Percentiles rank a stretch among this genome's conserved stretches.
Conservation (phyloP, 2,329 filamentous ascomycete genomes). For the Fusarium nematophilum region DNA sequence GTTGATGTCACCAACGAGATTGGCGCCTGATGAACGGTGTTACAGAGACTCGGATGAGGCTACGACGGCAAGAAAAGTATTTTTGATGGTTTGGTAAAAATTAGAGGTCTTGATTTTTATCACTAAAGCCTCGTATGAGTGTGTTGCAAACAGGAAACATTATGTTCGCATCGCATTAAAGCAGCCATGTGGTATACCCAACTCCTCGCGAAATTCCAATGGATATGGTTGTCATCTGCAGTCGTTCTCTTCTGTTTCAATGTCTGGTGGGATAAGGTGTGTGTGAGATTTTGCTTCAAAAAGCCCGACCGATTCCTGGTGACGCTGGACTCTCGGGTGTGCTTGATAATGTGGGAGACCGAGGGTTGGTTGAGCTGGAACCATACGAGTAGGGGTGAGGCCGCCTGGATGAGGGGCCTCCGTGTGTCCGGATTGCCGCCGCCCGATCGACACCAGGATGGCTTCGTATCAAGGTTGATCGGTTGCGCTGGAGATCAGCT, state of each 20-base stretch:
- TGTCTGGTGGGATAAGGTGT: neutral
- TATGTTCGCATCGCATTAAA: too few species aligned
- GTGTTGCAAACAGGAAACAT: neutral
- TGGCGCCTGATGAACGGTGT: slow-evolving; percentile 36
- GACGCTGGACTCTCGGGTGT: slow-evolving; percentile 18
- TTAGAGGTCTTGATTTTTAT: slow-evolving; percentile 1
- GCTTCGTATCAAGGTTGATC: slow-evolving; percentile 41
- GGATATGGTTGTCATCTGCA: slow-evolving; percentile 9
- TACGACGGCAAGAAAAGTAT: neutral
- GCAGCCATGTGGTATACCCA: slow-evolving; percentile 22
- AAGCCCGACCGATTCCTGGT: slow-evolving; percentile 24
- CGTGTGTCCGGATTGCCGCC: slow-evolving; percentile 11
- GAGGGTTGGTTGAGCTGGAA: slow-evolving; percentile 30
- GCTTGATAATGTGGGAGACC: slow-evolving; percentile 24
- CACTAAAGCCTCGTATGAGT: slow-evolving; percentile 4
- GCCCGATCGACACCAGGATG: slow-evolving; percentile 46
- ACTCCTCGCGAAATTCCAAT: slow-evolving; percentile 8
- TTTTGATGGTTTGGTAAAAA: slow-evolving; percentile 1
- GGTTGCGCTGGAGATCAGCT: slow-evolving; percentile 47
- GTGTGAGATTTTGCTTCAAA: neutral
- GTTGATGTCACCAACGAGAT: slow-evolving; percentile 80
- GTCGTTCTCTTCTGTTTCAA: neutral
- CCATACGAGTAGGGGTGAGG: slow-evolving; percentile 26
- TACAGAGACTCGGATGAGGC: neutral
- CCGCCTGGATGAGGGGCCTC: slow-evolving; percentile 24